These are phyloP conservation scores for Alternaria sp. DNA, from an alignment of 2,329 filamentous ascomycete genomes.

Conservation along the genomic window DNA sequence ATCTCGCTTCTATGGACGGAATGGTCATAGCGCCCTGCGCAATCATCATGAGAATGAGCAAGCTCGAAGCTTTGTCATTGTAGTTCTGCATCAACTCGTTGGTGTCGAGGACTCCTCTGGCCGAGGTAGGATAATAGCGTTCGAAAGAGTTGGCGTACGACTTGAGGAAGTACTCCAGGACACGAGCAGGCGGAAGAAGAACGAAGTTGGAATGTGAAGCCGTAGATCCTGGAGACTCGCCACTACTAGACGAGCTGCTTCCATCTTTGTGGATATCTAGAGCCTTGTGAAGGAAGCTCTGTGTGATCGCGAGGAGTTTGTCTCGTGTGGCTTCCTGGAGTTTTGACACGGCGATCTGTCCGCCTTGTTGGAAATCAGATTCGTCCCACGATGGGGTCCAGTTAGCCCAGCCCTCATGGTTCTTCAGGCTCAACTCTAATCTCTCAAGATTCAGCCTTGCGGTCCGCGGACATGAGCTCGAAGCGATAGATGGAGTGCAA, in stretches of 20 bases:
- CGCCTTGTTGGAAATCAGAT: conserved; percentile 56
- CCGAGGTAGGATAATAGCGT: conserved; percentile 70
- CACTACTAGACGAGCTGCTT: conserved; percentile 51
- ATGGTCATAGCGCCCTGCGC: conserved; percentile 74
- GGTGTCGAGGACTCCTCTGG: conserved; percentile 67
- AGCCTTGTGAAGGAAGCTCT: conserved; percentile 74
- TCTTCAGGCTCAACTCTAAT: conserved; percentile 60
- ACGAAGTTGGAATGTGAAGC: conserved; percentile 67
- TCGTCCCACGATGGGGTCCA: conserved; percentile 62
- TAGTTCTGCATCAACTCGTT: conserved; percentile 70
- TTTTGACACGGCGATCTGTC: conserved; percentile 58
- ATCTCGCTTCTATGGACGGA: conserved; percentile 69
- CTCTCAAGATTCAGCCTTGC: conserved; percentile 61
- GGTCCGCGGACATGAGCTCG: conserved; percentile 60
- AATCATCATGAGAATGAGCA: conserved; percentile 75
- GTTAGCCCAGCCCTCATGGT: conserved; percentile 61
- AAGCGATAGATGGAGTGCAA: conserved; percentile 59
- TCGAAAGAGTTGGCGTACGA: conserved; percentile 72
- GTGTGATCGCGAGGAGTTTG: conserved; percentile 75
- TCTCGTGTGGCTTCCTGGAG: conserved; percentile 67
- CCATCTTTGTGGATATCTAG: conserved; percentile 71
- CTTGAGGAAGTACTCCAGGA: conserved; percentile 72
- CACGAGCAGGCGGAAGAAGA: conserved; percentile 70
- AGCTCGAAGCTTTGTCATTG: conserved; percentile 70
- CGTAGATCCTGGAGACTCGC: conserved; percentile 57